These are phyloP conservation scores for Rhododendron kiyosumense DNA, from an alignment of 148 eudicot genomes.

Conservation along the genomic window DNA sequence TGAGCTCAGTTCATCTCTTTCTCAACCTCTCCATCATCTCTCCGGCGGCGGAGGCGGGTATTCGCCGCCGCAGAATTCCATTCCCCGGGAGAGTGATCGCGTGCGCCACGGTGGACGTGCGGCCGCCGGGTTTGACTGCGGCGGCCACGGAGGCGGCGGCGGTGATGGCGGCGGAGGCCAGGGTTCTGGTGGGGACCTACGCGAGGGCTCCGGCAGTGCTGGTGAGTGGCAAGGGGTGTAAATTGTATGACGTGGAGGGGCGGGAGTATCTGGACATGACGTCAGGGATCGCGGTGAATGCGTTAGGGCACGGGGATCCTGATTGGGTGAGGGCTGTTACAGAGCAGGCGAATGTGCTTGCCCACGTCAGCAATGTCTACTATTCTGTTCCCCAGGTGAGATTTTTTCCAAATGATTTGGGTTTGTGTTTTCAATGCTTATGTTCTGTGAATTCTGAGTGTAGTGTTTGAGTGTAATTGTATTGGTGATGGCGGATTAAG, in stretches of 20 bases:
- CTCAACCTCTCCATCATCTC: slow-evolving; percentile 14
- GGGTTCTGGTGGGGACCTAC: slow-evolving; percentile 64
- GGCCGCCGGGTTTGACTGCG: slow-evolving; percentile 11
- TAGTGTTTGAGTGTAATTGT: neutral
- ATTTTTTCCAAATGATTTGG: neutral
- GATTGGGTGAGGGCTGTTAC: slow-evolving; percentile 70
- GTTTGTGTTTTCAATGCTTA: neutral
- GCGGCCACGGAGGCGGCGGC: neutral
- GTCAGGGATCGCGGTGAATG: slow-evolving; percentile 88
- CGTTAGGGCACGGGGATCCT: slow-evolving; percentile 77
- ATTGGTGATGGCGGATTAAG: neutral
- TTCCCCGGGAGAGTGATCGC: slow-evolving; percentile 9
- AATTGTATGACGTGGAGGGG: slow-evolving; percentile 73
- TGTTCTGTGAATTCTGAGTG: neutral
- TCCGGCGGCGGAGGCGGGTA: slow-evolving; percentile 14
- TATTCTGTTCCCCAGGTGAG: slow-evolving; percentile 69
- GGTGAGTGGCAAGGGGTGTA: slow-evolving; percentile 76
- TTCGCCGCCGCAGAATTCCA: slow-evolving; percentile 21
- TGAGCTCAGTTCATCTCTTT: slow-evolving; percentile 27
- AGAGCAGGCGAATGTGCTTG: slow-evolving; percentile 42
- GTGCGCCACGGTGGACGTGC: slow-evolving; percentile 30
- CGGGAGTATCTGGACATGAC: slow-evolving; percentile 75
- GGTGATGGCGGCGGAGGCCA: slow-evolving; percentile 59
- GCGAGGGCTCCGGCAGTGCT: slow-evolving; percentile 66
- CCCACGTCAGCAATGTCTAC: slow-evolving; percentile 80